Percentiles rank a stretch among this genome's conserved stretches.
Evolutionary conservation across 176 grass and related monocot genomes (phyloP).

Genomic region (Triticum aestivum): IWGSC_CS_RefSeq_v2.1 NC_057808.1:386967233-386967732

Average conservation of each 20-base stretch:
- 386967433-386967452: neutral
- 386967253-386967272: neutral
- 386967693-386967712: neutral
- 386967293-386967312: neutral
- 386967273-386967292: slow-evolving; percentile 1
- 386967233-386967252: neutral
- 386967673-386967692: neutral
- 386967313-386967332: slow-evolving; percentile 7
- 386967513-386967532: neutral
- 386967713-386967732: neutral
- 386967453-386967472: neutral
- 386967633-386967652: neutral
- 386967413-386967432: neutral
- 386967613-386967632: neutral
- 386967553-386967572: neutral
- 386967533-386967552: neutral
- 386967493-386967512: neutral
- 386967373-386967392: slow-evolving; percentile 5
- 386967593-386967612: neutral
- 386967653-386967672: slow-evolving; percentile 5
- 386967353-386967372: slow-evolving; percentile 1
- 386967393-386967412: neutral
- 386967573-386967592: slow-evolving; percentile 1
- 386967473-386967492: neutral
- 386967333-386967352: neutral